Base-by-base conservation (phyloP, 768 basidiomycete genomes). In the Cystofilobasidium macerans region DNA sequence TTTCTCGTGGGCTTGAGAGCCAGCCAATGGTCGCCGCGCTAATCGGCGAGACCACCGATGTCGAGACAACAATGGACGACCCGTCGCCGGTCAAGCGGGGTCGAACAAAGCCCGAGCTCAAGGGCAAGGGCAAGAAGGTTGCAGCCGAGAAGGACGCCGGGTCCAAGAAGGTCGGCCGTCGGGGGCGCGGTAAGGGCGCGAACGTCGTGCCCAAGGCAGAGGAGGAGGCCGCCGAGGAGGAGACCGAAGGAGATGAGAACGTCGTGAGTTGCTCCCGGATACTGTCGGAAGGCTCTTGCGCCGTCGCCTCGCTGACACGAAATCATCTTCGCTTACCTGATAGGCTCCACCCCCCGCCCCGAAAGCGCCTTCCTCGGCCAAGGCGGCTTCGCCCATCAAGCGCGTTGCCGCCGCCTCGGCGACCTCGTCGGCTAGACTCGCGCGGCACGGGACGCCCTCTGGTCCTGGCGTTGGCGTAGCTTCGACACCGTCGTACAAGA, bases 401-500 rank as follows among this genome's bases (percentile, higher is more conserved):
- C 51, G 51, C 51, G 51, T 54, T 7, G 18, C 51, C 26, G 28
- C 51, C 26, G 51, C 51, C 7, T 42, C 42, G 42, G 14, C 42
- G 7, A 16, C 42, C 26, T 30, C 28, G 30, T 30, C 26, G n/a
- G n/a, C 8, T 22, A 18, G 24, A 5, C 45, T 32, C 13, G n/a
- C n/a, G n/a, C 51, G 51, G 2, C 51, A 30, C 32, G 16, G 18
- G 14, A 54, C 51, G 16, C 51, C 51, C 26, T 30, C 22, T 4
- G 51, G 26, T 30, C 30, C 48, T 6, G 28, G 51, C 30, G 16
- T 8, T 7, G 51, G 28, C 1, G 16, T 2, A 11, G 2, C 51
- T 26, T 42, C 42, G 42, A 42, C 42, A 42, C 30, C 51, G 11
- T 54, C 51, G 51, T 54, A 12, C 51, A 54, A 54, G 51, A 54